Percentiles rank a stretch among this genome's conserved stretches.
These are phyloP conservation scores for Crataegus laevigata DNA, from an alignment of 306 rosid genomes.

Conservation along the genomic window DNA sequence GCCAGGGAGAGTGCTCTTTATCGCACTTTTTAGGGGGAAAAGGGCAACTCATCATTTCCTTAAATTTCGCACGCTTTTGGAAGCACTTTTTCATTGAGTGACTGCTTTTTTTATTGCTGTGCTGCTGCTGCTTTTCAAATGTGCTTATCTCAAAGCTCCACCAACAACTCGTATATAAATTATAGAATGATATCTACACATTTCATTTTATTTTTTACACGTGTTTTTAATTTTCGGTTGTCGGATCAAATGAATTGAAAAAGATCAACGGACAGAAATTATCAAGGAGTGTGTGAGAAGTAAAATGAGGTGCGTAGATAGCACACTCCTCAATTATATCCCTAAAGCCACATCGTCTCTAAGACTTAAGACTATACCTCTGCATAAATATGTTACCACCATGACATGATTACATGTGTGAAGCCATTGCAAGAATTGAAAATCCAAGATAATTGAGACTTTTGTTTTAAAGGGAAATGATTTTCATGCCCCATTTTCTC, in stretches of 20 bases:
- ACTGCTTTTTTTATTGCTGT: conserved; percentile 16
- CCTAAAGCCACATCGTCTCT: conserved; percentile 19
- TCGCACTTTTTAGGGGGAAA: conserved; percentile 11
- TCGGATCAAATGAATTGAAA: no score
- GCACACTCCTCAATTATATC: no score
- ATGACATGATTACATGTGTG: conserved; percentile 21
- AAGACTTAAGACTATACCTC: not conserved
- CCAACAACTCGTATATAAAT: not conserved
- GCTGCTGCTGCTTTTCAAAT: conserved; percentile 9
- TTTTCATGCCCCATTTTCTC: no score
- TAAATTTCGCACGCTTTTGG: conserved; percentile 54
- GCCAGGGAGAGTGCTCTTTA: not conserved
- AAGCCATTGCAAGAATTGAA: no score
- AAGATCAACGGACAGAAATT: no score
- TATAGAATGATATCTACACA: no score
- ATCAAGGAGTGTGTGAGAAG: no score
- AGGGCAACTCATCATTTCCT: conserved; percentile 33
- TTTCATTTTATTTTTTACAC: no score
- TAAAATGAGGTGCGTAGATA: no score
- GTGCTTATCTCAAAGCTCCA: conserved; percentile 15
- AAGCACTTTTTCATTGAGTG: conserved; percentile 37
- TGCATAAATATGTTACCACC: conserved; percentile 15
- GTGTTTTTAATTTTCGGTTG: no score
- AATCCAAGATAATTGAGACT: no score
- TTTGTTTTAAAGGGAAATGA: no score